Base-by-base conservation (phyloP, 2,329 filamentous ascomycete species). In the Epichloe coenophiala region DNA sequence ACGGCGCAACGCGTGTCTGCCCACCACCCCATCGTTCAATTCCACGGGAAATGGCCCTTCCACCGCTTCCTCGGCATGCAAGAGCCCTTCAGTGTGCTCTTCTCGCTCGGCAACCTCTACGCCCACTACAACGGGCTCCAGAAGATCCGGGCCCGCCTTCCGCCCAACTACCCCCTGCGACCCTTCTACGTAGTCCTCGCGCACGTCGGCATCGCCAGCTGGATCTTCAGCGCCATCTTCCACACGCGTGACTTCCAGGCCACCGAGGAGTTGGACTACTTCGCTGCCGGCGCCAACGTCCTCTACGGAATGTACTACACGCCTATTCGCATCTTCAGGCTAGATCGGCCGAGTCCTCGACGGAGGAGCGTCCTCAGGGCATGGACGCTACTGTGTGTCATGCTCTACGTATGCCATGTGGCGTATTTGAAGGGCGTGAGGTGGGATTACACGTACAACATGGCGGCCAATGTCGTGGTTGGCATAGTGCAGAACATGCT, bases 31-130 rank as follows among this genome's bases (percentile, higher is more conserved):
- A 68, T 96, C 47, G 83, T 91, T 51, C 93, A 98, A 70, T 98
- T 90, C 74, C 89, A 98, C 71, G 93, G 93, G 35, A 98, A 98
- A 77, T 98, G 93, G 93, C 93, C 93, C 39, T 98, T 98, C 71
- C 75, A 83, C 66, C 86, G 93, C 57, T 77, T 96, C 62, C 69
- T 94, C 49, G 93, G 93, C 65, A 85, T 95, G 73, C 93, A 98
- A 71, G 93, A 98, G 71, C 89, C 91, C 53, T 88, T 90, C 66
- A 89, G 84, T 47, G 91, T 97, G 58, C 73, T 96, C 62, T 98
- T 96, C 75, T 95, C 87, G 57, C 75, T 95, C 48, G 79, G 94
- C 62, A 98, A 98, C 74, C 84, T 93, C 61, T 77, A 84, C 58
- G 91, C 90, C 13, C 93, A 98, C 71, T 78, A 81, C 63, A 69